Evolutionary conservation across 2,329 filamentous ascomycete genomes (phyloP).

Genomic region (Chrysosphaeria jannelii): DNA sequence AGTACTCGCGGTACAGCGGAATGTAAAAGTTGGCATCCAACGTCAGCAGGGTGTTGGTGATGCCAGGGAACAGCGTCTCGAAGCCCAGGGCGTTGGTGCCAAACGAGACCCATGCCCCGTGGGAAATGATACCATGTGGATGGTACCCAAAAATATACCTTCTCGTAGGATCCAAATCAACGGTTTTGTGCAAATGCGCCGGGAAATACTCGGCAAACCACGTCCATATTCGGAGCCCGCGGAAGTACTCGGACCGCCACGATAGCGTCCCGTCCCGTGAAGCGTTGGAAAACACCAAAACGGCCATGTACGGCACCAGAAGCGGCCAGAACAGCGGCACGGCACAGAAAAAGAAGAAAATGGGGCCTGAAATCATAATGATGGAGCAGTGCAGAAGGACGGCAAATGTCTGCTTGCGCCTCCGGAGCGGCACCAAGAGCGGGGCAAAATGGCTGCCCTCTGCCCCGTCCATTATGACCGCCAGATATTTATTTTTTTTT

Average conservation of each 20-base stretch:
- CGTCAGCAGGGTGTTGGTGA: constrained; percentile 77
- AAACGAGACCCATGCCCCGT: constrained; percentile 83
- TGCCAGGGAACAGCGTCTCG: constrained; percentile 63
- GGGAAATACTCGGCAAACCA: constrained; percentile 87
- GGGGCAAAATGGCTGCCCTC: constrained; percentile 58
- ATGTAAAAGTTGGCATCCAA: constrained; percentile 91
- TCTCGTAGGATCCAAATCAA: constrained; percentile 44
- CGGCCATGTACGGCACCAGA: constrained; percentile 46
- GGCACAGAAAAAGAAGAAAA: constrained; percentile 75
- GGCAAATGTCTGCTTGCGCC: constrained; percentile 49
- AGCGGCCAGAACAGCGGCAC: constrained; percentile 80
- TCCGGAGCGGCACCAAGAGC: constrained; percentile 36
- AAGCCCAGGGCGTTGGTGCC: constrained; percentile 76
- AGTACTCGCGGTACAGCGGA: constrained; percentile 79
- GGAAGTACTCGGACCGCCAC: constrained; percentile 44
- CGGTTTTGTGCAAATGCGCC: constrained; percentile 58
- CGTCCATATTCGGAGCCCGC: constrained; percentile 49
- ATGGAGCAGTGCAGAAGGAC: constrained; percentile 44
- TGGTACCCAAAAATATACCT: constrained; percentile 97
- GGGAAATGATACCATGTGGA: constrained; percentile 80
- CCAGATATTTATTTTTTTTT: too few species aligned
- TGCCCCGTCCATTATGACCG: neutral
- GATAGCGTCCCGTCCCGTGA: constrained; percentile 44
- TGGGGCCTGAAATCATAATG: constrained; percentile 37
- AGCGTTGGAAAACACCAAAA: constrained; percentile 53